These are phyloP conservation scores for Lasiodiplodia citricola DNA, from an alignment of 2,329 filamentous ascomycete genomes.

Conservation along the genomic window DNA sequence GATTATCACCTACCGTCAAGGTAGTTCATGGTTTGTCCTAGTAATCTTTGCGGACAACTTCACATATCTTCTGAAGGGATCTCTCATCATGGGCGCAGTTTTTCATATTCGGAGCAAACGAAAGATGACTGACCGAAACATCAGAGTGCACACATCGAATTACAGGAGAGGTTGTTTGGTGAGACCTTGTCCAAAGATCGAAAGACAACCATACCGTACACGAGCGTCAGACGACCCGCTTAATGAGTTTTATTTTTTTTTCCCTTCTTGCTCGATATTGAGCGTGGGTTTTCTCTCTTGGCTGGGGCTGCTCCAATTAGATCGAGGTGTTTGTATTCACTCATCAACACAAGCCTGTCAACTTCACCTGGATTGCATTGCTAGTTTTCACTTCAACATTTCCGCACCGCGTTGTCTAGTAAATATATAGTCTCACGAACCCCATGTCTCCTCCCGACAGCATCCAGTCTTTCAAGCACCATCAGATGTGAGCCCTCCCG, in stretches of 20 bases:
- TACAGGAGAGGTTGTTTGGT: background rate
- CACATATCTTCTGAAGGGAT: background rate
- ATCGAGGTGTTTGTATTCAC: background rate
- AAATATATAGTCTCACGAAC: background rate
- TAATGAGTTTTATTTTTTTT: background rate
- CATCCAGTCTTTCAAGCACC: too few species aligned
- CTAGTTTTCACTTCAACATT: background rate
- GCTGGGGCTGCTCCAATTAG: background rate
- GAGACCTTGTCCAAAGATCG: background rate
- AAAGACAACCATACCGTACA: background rate
- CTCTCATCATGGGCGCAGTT: background rate
- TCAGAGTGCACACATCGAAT: background rate
- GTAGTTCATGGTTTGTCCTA: constrained; percentile 19
- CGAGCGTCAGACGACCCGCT: background rate
- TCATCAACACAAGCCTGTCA: background rate
- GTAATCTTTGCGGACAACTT: background rate
- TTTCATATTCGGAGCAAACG: background rate
- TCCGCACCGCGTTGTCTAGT: background rate
- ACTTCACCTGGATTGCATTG: background rate
- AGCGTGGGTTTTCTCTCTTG: background rate
- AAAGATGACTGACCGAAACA: background rate
- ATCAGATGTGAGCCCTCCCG: background rate
- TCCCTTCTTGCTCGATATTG: background rate
- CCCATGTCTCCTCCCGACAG: background rate
- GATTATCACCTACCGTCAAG: constrained; percentile 1